phyloP scores from a whole-genome alignment of 2,329 filamentous ascomycete species.

The Stachybotrys chartarum region DNA sequence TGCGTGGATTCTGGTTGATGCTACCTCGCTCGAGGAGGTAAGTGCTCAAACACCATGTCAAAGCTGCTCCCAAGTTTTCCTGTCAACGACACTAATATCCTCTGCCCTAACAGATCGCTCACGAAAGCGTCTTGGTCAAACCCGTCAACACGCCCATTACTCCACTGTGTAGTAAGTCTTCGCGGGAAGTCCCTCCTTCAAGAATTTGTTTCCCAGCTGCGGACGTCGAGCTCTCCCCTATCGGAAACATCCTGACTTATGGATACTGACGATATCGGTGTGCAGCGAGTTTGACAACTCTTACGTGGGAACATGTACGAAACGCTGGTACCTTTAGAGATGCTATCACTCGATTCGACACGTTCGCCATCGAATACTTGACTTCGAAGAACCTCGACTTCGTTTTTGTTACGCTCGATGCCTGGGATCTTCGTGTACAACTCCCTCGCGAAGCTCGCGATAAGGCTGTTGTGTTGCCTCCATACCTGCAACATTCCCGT shows the following conservation, averaged over 20 bases:
- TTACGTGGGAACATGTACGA: constrained; percentile 98
- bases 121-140: constrained; percentile 94
- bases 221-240: background rate
- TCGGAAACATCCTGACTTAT: background rate
- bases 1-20: constrained; percentile 93
- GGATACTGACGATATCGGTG: background rate
- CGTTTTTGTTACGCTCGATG: constrained; percentile 95
- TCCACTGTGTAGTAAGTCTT: constrained; percentile 88
- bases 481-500: constrained; percentile 94
- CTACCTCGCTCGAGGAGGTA: constrained; percentile 90
- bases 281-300: constrained; percentile 86
- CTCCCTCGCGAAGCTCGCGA: constrained; percentile 95
- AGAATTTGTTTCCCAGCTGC: constrained; percentile 6
- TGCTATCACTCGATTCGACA: constrained; percentile 89
- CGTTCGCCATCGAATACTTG: constrained; percentile 87
- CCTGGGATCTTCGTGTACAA: constrained; percentile 97
- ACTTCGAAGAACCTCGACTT: constrained; percentile 90
- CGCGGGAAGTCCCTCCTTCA: background rate
- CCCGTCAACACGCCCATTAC: constrained; percentile 98
- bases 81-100: constrained; percentile 7
- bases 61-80: background rate
- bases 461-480: constrained; percentile 92
- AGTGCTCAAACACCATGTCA: constrained; percentile 20
- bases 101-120: constrained; percentile 61
- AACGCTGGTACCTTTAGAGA: constrained; percentile 96